phyloP scores from a whole-genome alignment of 495 filamentous ascomycete genomes.

The Geopyxis carbonaria region DNA sequence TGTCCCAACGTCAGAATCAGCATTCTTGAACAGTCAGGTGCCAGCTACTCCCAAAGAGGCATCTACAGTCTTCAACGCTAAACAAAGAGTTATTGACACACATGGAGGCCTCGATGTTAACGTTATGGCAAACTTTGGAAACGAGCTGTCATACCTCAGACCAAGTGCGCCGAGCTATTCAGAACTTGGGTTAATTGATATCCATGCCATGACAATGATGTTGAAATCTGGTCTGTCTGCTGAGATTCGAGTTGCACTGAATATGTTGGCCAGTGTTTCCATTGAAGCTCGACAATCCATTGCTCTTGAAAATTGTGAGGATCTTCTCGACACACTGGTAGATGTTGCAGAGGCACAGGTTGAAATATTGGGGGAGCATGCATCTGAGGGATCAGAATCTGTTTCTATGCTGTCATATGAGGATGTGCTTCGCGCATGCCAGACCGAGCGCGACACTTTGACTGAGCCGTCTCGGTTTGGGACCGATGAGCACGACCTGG shows the following conservation, averaged over 20 bases:
- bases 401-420: conserved; percentile 72
- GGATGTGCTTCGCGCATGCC: conserved; percentile 62
- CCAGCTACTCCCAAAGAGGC: conserved; percentile 35
- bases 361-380: conserved; percentile 60
- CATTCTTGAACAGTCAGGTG: conserved; percentile 15
- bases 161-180: conserved; percentile 56
- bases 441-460: conserved; percentile 49
- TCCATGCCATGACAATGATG: conserved; percentile 78
- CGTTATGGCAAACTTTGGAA: conserved; percentile 42
- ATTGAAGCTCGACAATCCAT: conserved; percentile 42
- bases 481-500: conserved; percentile 60
- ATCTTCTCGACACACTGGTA: conserved; percentile 69
- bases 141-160: conserved; percentile 43
- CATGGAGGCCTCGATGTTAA: conserved; percentile 50
- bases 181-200: conserved; percentile 75
- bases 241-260: conserved; percentile 74
- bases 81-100: conserved; percentile 39
- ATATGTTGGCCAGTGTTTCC: conserved; percentile 60
- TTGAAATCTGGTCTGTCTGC: conserved; percentile 81
- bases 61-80: conserved; percentile 41
- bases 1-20: conserved; percentile 7
- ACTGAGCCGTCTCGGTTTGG: conserved; percentile 58
- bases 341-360: conserved; percentile 83
- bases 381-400: conserved; percentile 65
- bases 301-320: conserved; percentile 61